These are phyloP conservation scores for Fusarium albosuccineum DNA, from an alignment of 2,329 filamentous ascomycete species.

Conservation along the genomic window DNA sequence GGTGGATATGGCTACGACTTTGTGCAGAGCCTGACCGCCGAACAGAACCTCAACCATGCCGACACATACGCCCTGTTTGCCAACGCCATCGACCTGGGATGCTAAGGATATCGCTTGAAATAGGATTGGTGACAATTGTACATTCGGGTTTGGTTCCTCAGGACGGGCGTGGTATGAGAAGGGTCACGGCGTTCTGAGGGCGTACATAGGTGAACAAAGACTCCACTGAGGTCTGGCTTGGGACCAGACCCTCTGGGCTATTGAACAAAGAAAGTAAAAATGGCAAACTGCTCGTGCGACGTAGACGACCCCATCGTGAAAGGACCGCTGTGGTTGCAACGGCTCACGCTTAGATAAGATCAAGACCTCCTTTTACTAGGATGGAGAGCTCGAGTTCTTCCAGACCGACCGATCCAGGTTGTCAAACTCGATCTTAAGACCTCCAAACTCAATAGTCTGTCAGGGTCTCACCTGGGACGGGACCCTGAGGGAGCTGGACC, in stretches of 20 bases:
- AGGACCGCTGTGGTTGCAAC: background rate
- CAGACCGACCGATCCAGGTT: background rate
- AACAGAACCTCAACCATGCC: conserved; percentile 72
- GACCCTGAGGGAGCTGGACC: conserved; percentile 13
- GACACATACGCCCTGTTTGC: conserved; percentile 59
- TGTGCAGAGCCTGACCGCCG: conserved; percentile 60
- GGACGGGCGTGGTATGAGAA: background rate
- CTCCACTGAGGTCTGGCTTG: background rate
- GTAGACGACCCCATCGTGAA: background rate
- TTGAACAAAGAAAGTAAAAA: conserved; percentile 9
- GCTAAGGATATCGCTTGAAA: conserved; percentile 44
- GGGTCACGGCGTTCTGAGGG: background rate
- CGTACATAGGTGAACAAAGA: background rate
- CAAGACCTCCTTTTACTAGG: background rate
- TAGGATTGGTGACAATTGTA: background rate
- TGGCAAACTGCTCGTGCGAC: conserved; percentile 2
- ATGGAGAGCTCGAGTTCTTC: background rate
- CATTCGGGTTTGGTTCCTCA: background rate
- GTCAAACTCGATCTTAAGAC: background rate
- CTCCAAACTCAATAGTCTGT: conserved; percentile 2
- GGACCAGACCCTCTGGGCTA: background rate
- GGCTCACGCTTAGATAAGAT: background rate
- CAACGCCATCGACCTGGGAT: conserved; percentile 49
- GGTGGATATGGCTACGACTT: conserved; percentile 69
- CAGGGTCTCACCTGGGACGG: conserved; percentile 3